phyloP scores from a whole-genome alignment of 345 rosid species.

The Dimocarpus longan region DNA sequence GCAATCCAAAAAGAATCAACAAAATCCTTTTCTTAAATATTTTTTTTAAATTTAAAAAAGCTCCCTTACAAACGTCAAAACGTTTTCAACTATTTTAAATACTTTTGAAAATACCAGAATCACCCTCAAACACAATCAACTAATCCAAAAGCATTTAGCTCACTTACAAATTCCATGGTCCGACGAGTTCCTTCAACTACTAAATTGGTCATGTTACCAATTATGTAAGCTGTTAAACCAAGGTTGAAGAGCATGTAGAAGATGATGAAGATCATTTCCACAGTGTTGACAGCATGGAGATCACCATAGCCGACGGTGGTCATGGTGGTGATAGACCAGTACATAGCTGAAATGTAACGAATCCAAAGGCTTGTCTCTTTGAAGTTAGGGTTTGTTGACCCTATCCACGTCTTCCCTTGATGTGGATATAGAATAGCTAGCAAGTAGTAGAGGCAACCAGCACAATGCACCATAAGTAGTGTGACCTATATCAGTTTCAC shows the following conservation, averaged over 20 bases:
- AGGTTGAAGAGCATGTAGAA: constrained; percentile 95
- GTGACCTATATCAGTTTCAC: constrained; percentile 55
- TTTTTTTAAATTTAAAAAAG: too few species aligned
- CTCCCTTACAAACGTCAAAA: too few species aligned
- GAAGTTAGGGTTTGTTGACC: constrained; percentile 63
- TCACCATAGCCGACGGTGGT: constrained; percentile 97
- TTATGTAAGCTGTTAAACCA: constrained; percentile 83
- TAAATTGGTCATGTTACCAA: constrained; percentile 94
- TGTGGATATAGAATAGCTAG: constrained; percentile 83
- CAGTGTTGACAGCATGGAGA: constrained; percentile 81
- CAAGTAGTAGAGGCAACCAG: constrained; percentile 81
- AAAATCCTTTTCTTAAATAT: too few species aligned
- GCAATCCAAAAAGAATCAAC: too few species aligned
- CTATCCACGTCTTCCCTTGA: constrained; percentile 78
- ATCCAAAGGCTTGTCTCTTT: constrained; percentile 70
- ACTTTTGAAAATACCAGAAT: too few species aligned
- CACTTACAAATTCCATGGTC: constrained; percentile 93
- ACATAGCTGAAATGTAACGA: constrained; percentile 73
- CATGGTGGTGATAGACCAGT: constrained; percentile 98
- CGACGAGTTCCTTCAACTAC: constrained; percentile 97
- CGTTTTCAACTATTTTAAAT: too few species aligned
- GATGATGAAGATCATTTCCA: constrained; percentile 77
- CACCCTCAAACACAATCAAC: too few species aligned
- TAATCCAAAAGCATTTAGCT: too few species aligned
- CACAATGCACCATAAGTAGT: constrained; percentile 73